A percentile compares a stretch with the other conserved stretches of the same genome.
Conservation (phyloP, 306 rosid genomes). For the Dalbergia cochinchinensis region DNA sequence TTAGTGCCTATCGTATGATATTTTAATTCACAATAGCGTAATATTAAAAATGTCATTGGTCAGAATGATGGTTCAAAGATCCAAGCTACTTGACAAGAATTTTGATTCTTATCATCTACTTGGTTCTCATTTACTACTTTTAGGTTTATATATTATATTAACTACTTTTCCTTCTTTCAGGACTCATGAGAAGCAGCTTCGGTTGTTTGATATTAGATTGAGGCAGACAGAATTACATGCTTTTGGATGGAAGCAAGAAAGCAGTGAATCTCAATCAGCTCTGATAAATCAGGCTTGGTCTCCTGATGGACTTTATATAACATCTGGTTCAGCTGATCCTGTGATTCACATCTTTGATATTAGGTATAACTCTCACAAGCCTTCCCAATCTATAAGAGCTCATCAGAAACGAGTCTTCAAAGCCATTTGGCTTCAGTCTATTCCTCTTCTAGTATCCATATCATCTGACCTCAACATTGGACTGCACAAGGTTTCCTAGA, state of each 20-base stretch:
- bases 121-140: constrained; percentile 25
- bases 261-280: constrained; percentile 98
- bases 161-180: constrained; percentile 53
- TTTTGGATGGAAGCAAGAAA: constrained; percentile 98
- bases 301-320: constrained; percentile 84
- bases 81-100: constrained; percentile 9
- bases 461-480: constrained; percentile 94
- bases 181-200: constrained; percentile 88
- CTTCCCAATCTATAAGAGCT: constrained; percentile 85
- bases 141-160: background rate
- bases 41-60: background rate
- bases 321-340: constrained; percentile 96
- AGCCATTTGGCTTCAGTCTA: constrained; percentile 89
- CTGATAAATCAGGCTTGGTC: constrained; percentile 98
- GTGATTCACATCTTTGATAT: constrained; percentile 92
- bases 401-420: constrained; percentile 95
- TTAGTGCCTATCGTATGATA: too few relatives aligned
- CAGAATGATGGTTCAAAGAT: constrained; percentile 10
- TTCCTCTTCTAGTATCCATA: constrained; percentile 86
- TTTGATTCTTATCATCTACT: constrained; percentile 27
- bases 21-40: too few relatives aligned
- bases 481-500: constrained; percentile 72
- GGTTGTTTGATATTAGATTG: constrained; percentile 83
- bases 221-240: constrained; percentile 86
- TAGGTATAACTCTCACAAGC: constrained; percentile 71